A percentile compares a stretch with the other conserved stretches of the same genome.
These are phyloP conservation scores for Fagus sylvatica DNA, from an alignment of 306 rosid species.

Conservation along the genomic window DNA sequence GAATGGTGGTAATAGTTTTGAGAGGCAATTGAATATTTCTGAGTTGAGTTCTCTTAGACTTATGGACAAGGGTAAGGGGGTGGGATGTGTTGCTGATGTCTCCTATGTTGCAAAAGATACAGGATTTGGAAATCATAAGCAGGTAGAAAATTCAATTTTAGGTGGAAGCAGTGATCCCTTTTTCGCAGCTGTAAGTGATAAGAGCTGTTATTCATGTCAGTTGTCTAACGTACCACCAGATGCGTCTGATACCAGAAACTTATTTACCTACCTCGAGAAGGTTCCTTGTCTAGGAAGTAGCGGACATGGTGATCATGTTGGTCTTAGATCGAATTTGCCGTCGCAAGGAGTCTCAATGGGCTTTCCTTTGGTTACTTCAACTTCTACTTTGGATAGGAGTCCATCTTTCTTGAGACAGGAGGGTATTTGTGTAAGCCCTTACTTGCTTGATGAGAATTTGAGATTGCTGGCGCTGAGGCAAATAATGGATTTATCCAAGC, in stretches of 20 bases:
- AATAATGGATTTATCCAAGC: conserved; percentile 48
- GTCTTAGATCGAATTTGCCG: conserved; percentile 25
- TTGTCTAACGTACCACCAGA: conserved; percentile 29
- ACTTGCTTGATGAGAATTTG: conserved; percentile 47
- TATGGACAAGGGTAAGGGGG: conserved; percentile 40
- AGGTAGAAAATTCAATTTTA: conserved; percentile 29
- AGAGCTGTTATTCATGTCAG: conserved; percentile 23
- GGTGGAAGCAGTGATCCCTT: conserved; percentile 26
- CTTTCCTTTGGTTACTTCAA: conserved; percentile 37
- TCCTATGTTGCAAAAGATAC: conserved; percentile 27
- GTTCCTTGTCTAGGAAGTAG: conserved; percentile 30
- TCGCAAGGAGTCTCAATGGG: conserved; percentile 37
- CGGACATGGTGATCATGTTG: conserved; percentile 29
- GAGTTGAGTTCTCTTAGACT: conserved; percentile 21
- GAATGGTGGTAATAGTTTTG: conserved; percentile 27
- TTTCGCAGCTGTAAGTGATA: conserved; percentile 29
- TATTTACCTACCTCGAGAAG: conserved; percentile 25
- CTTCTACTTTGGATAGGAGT: conserved; percentile 34
- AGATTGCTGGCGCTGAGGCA: conserved; percentile 48
- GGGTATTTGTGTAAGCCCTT: conserved; percentile 29
- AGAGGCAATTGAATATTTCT: conserved; percentile 36
- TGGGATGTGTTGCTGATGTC: conserved; percentile 25
- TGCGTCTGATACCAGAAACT: conserved; percentile 23
- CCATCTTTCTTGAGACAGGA: conserved; percentile 31
- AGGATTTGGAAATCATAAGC: conserved; percentile 32